A percentile compares a stretch with the other conserved stretches of the same genome.
These are phyloP conservation scores for Neonectria coccinea DNA, from an alignment of 2,329 filamentous ascomycete species.

Conservation along the genomic window DNA sequence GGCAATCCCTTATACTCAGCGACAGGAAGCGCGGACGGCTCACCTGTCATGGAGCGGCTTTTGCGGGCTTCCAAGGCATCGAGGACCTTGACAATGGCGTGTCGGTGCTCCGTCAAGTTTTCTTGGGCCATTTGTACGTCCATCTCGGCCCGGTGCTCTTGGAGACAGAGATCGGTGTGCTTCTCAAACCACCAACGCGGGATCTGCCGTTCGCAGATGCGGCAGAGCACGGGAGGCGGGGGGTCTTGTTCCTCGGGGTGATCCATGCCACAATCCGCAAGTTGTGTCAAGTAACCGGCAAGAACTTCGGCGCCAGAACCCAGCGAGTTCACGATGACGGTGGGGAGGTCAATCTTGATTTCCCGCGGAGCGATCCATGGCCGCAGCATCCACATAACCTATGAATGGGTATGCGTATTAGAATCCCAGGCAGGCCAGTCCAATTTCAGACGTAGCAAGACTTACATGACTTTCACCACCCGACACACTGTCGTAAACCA, in stretches of 20 bases:
- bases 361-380: conserved; percentile 89
- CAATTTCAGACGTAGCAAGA: conserved; percentile 38
- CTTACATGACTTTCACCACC: conserved; percentile 91
- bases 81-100: conserved; percentile 93
- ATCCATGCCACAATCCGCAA: conserved; percentile 85
- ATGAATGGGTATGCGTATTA: conserved; percentile 41
- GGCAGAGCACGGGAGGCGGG: conserved; percentile 90
- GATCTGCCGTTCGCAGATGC: conserved; percentile 97
- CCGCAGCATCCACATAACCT: conserved; percentile 99
- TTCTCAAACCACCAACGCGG: conserved; percentile 99
- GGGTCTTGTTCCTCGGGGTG: conserved; percentile 82
- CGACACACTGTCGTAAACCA: conserved; percentile 92
- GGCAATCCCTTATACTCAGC: conserved; percentile 90
- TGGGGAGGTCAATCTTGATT: conserved; percentile 94
- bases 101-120: conserved; percentile 89
- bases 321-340: conserved; percentile 89
- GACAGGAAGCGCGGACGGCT: conserved; percentile 63
- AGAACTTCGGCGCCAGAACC: conserved; percentile 95
- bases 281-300: conserved; percentile 89
- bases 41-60: conserved; percentile 70
- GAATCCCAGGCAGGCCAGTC: conserved; percentile 27
- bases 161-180: conserved; percentile 93
- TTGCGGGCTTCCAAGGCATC: conserved; percentile 88
- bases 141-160: conserved; percentile 97
- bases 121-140: conserved; percentile 97